phyloP scores from a whole-genome alignment of 495 filamentous ascomycete genomes.

The Beverwykella pulmonaria region DNA sequence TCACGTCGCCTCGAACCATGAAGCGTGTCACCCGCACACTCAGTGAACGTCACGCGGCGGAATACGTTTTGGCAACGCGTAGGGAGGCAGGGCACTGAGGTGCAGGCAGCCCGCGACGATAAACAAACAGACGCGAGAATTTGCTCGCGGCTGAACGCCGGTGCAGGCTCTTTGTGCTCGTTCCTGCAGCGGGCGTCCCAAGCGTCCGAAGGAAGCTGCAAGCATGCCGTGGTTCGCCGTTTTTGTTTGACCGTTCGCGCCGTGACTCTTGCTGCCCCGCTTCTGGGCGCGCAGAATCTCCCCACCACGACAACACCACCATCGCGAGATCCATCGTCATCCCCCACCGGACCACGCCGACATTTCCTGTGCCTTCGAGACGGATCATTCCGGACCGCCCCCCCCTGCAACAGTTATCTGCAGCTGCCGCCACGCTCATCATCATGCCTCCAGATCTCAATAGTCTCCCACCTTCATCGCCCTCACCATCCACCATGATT shows the following conservation, averaged over 20 bases:
- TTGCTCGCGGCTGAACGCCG: too few species aligned
- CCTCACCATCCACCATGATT: constrained; percentile 43
- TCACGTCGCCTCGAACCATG: too few species aligned
- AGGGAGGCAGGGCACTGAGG: too few species aligned
- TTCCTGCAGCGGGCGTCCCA: neutral
- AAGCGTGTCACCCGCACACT: too few species aligned
- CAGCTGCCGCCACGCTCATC: neutral
- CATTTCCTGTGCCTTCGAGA: neutral
- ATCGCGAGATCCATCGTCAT: neutral
- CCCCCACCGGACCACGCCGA: neutral
- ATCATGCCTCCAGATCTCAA: constrained; percentile 71
- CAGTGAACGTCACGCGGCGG: too few species aligned
- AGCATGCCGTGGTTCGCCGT: neutral
- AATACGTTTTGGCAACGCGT: too few species aligned
- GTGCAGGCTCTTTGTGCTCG: too few species aligned
- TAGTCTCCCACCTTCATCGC: constrained; percentile 65
- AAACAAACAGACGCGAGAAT: neutral
- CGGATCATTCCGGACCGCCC: neutral
- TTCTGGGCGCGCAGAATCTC: neutral
- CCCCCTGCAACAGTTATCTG: neutral
- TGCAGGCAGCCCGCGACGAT: neutral
- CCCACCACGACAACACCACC: neutral
- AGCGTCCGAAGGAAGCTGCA: too few species aligned
- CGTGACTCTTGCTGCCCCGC: too few species aligned
- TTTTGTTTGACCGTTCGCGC: too few species aligned